phyloP scores from a whole-genome alignment of 2,329 filamentous ascomycete genomes.

The Tolypocladium tundrense region DNA sequence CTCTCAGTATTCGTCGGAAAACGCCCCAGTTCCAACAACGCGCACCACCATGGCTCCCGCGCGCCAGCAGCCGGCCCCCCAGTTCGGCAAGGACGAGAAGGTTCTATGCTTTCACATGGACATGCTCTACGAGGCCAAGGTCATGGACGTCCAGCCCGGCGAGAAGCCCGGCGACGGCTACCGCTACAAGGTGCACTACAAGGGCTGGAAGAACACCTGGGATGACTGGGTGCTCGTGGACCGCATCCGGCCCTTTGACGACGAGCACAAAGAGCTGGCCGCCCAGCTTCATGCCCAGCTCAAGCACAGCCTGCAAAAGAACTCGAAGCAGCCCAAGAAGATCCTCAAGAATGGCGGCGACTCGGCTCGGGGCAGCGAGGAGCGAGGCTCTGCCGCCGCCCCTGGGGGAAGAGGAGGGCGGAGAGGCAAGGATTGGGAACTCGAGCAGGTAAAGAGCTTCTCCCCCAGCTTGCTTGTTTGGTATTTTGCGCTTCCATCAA shows the following conservation, averaged over 20 bases:
- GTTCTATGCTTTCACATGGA: conserved; percentile 97
- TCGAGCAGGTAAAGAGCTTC: conserved; percentile 58
- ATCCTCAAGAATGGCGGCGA: conserved; percentile 27
- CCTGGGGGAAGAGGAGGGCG: conserved; percentile 59
- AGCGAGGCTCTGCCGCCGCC: conserved; percentile 54
- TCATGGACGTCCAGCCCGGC: conserved; percentile 66
- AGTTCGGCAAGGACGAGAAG: conserved; percentile 71
- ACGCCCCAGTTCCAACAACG: not conserved
- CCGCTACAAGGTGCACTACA: conserved; percentile 94
- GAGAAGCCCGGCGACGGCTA: conserved; percentile 61
- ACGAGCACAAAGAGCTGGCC: conserved; percentile 89
- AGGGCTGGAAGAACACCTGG: conserved; percentile 99
- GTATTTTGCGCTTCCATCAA: not conserved
- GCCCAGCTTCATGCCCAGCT: conserved; percentile 60
- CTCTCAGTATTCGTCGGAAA: not conserved
- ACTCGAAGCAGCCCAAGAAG: conserved; percentile 44
- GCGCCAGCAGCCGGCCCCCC: conserved; percentile 32
- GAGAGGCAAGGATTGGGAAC: conserved; percentile 67
- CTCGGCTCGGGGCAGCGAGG: conserved; percentile 63
- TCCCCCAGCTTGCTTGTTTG: conserved; percentile 1
- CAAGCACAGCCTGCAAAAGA: conserved; percentile 45
- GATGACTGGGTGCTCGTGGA: conserved; percentile 97
- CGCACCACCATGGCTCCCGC: conserved; percentile 27
- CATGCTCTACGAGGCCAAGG: conserved; percentile 93
- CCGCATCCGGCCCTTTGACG: conserved; percentile 84